Conservation (phyloP, 306 rosid species). For the Cyamopsis tetragonoloba region DNA sequence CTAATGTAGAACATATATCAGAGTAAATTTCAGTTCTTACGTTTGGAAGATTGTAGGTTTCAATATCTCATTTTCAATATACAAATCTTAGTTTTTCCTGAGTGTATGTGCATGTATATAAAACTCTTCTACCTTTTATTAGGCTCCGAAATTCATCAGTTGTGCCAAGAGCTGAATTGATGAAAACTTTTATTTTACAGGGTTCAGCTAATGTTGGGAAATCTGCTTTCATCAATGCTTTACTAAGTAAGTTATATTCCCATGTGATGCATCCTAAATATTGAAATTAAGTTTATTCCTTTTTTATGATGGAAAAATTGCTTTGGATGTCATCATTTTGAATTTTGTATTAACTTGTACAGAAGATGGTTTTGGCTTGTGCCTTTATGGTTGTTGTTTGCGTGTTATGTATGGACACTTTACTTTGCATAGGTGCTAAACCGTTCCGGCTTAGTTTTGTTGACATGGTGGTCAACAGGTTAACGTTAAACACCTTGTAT, state of each 20-base stretch:
- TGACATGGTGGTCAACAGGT: neutral
- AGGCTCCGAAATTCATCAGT: neutral
- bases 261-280: neutral
- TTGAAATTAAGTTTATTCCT: slow-evolving; percentile 9
- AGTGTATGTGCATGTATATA: neutral
- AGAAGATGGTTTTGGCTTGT: neutral
- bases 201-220: slow-evolving; percentile 98
- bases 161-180: neutral
- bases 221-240: slow-evolving; percentile 89
- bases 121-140: neutral
- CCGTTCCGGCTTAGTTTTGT: neutral
- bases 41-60: neutral
- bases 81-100: neutral
- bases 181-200: slow-evolving; percentile 32
- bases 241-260: slow-evolving; percentile 65
- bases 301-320: slow-evolving; percentile 3
- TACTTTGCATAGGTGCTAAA: slow-evolving; percentile 10
- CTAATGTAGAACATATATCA: neutral
- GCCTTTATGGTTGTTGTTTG: neutral
- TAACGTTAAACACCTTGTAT: neutral
- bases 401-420: slow-evolving; percentile 12
- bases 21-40: neutral
- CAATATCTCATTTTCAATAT: neutral
- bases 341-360: neutral
- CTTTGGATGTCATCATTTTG: neutral